Evolutionary conservation across 108 stramenopile genomes (phyloP), one percentile per base, ranked within the genome.

Genomic region (Discostella pseudostelligera): DNA sequence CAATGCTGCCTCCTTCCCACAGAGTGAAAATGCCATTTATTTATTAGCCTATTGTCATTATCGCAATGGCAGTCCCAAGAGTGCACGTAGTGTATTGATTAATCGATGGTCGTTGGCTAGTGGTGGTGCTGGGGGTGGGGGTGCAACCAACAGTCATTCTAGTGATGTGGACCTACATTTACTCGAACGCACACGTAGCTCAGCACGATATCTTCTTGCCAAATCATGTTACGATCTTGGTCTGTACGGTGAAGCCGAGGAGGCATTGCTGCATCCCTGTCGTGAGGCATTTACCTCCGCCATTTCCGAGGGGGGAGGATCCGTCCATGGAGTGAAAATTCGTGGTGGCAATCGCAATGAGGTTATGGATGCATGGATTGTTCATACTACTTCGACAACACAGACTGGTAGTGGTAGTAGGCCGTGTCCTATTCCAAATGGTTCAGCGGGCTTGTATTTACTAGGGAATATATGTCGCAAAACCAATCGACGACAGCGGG

Each of bases 371-470:
- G 81, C 76, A 48, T 90, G 84, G 81, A 82, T 87, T 39, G 16
- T 86, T 9, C 56, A 80, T 24, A 79, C 82, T 8, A 58, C 55
- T 12, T 62, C 62, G 40, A 58, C 26, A 17, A 22, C 5, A 11
- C 25, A 8, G 12, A 25, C 37, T 40, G 56, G 32, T 16, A 51
- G 21, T 44, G 11, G 0, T 25, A 46, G 39, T 10, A 60, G 69
- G 56, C 79, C 86, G 8, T 84, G 83, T 70, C 85, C 87, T 3
- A 72, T 95, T 64, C 94, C 96, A 10, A 89, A 91, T 67, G 96
- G 93, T 54, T 89, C 96, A 4, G 96, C 87, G 10, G 96, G 96
- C 12, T 59, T 95, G 39, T 59, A 85, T 48, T 66, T 96, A 50
- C 62, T 96, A 26, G 96, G 90, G 20, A 73, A 87, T 59, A 82